Percentiles rank a stretch among this genome's conserved stretches.
Conservation (phyloP, 192 early-diverging fungal genomes). For the Paraglomus brasilianum region DNA sequence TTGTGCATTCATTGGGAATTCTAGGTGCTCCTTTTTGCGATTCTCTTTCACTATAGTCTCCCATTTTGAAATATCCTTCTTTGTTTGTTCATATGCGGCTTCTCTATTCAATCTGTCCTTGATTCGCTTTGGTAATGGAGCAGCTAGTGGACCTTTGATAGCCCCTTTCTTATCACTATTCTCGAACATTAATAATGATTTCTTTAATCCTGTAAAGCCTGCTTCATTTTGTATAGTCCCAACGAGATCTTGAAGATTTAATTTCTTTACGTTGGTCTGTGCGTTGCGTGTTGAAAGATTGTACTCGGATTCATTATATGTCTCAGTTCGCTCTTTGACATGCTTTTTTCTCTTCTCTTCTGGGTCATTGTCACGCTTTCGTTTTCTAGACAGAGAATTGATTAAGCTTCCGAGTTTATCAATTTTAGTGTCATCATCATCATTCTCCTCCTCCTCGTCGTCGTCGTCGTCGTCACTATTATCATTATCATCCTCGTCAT, state of each 20-base stretch:
- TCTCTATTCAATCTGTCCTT: slow-evolving; percentile 84
- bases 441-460: slow-evolving; percentile 42
- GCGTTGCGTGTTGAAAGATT: slow-evolving; percentile 51
- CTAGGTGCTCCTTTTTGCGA: slow-evolving; percentile 79
- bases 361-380: slow-evolving; percentile 36
- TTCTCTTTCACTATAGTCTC: slow-evolving; percentile 76
- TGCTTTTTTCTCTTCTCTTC: slow-evolving; percentile 52
- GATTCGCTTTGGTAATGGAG: slow-evolving; percentile 78
- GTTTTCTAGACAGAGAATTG: slow-evolving; percentile 60
- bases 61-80: slow-evolving; percentile 85
- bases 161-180: slow-evolving; percentile 47
- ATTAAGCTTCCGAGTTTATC: slow-evolving; percentile 65
- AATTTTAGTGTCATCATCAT: slow-evolving; percentile 48
- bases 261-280: slow-evolving; percentile 51
- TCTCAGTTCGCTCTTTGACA: slow-evolving; percentile 64
- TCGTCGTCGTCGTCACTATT: slow-evolving; percentile 29
- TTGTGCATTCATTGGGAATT: slow-evolving; percentile 61
- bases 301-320: slow-evolving; percentile 72
- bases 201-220: slow-evolving; percentile 65
- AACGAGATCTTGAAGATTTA: slow-evolving; percentile 77
- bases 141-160: slow-evolving; percentile 52
- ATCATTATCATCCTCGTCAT: background rate
- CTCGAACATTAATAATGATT: slow-evolving; percentile 57
- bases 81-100: slow-evolving; percentile 82
- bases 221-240: slow-evolving; percentile 60